Base-by-base conservation (phyloP, 768 basidiomycete species). In the Udeniomyces megalosporus region DNA sequence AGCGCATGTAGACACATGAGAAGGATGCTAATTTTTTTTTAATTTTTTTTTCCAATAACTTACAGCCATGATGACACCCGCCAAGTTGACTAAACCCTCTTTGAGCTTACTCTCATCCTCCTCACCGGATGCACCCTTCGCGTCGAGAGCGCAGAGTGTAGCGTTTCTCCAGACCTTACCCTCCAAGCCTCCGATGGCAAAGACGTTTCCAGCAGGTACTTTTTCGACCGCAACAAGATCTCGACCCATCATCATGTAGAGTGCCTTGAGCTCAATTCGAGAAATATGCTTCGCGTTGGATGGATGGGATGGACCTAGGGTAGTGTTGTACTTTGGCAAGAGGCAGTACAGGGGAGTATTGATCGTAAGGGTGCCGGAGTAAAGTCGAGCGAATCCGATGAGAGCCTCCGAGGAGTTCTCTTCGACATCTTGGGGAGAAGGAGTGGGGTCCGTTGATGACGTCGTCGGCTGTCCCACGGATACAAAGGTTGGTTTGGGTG, bases 211-310 rank as follows among this genome's bases (percentile, higher is more conserved):
- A 1, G 95, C 91, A 32, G 80, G 80, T 1, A 97, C 91, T 64
- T 77, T 78, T 24, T 86, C 78, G 2, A 93, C 88, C 0, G 84
- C 78, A 0, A 88, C 82, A n/a, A 99, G 78, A 70, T 96, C 92
- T 47, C 88, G 77, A 2, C 95, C 95, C 95, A 99, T 97, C 89
- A 99, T 96, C 53, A 86, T 80, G 73, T 96, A 99, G 56, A 99
- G 73, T 6, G 82, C 83, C 61, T 82, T 80, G 15, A 92, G 81
- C n/a, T 76, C 77, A 26, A 83, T 78, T 10, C 76, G 74, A 3
- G 68, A 70, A 47, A 91, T 67, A 69, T 85, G 80, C 65, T 80
- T 81, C 15, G 72, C 74, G 74, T 97, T 97, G 34, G 73, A 70
- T 7, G 83, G 80, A 68, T 91, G 83, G 12, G 75, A 75, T 0